Evolutionary conservation across 2,329 filamentous ascomycete species (phyloP).

Genomic region (Talaromyces sp.): DNA sequence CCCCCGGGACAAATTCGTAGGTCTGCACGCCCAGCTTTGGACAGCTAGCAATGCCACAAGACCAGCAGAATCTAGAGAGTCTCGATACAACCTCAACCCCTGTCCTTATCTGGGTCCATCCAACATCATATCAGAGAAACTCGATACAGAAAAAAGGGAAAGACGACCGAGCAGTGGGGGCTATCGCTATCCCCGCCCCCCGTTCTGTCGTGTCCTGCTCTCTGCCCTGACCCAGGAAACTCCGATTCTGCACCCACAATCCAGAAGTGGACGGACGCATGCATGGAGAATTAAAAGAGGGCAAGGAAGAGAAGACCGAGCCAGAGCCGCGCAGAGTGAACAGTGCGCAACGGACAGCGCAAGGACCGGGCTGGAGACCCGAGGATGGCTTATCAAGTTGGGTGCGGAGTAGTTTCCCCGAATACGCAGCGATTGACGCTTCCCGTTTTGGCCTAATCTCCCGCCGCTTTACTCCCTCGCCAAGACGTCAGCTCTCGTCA

Average conservation of each 20-base stretch:
- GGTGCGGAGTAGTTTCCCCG: no score
- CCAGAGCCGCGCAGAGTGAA: no score
- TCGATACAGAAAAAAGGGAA: background rate
- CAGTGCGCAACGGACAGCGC: no score
- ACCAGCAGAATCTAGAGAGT: background rate
- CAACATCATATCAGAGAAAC: background rate
- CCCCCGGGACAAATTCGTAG: background rate
- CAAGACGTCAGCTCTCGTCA: no score
- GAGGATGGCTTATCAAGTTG: no score
- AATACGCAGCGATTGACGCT: no score
- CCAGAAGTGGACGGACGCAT: background rate
- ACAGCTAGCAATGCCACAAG: background rate
- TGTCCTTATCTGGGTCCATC: background rate
- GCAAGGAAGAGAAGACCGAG: background rate
- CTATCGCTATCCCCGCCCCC: background rate
- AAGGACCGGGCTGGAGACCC: no score
- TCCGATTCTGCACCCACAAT: background rate
- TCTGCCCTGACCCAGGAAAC: background rate
- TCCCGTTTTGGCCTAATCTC: no score
- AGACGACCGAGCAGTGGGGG: background rate
- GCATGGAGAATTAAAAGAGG: background rate
- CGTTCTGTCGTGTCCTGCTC: background rate
- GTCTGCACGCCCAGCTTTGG: background rate
- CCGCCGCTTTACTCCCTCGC: no score
- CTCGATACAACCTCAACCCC: background rate